These are phyloP conservation scores for Panicum hallii DNA, from an alignment of 202 grass and related monocot species.

Conservation along the genomic window DNA sequence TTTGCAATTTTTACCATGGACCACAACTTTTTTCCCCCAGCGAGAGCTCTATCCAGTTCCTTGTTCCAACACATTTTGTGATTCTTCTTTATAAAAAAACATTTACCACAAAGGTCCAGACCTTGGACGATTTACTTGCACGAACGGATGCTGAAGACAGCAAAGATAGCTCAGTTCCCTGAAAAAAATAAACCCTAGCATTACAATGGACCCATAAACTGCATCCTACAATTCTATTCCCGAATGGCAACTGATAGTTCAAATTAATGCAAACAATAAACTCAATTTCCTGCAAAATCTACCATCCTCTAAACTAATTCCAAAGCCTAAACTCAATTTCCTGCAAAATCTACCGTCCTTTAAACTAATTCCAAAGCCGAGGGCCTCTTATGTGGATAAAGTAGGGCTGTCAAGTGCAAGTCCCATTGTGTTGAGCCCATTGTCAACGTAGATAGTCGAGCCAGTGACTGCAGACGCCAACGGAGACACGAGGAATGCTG, in stretches of 20 bases:
- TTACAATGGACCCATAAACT: neutral
- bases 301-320: conserved; percentile 16
- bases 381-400: conserved; percentile 40
- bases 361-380: neutral
- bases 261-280: neutral
- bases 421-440: conserved; percentile 5
- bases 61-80: neutral
- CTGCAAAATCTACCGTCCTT: neutral
- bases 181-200: neutral
- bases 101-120: neutral
- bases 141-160: neutral
- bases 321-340: too few relatives aligned
- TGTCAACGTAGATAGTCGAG: neutral
- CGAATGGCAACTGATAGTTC: neutral
- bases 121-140: neutral
- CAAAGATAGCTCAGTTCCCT: neutral
- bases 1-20: neutral
- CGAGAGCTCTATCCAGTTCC: neutral
- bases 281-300: neutral
- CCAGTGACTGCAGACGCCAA: neutral
- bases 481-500: neutral
- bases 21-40: neutral
- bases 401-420: conserved; percentile 6
- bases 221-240: neutral
- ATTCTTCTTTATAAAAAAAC: neutral